Evolutionary conservation across 495 filamentous ascomycete genomes (phyloP), one percentile per base, ranked within the genome.

Genomic region (Aspergillus kassunensis): DNA sequence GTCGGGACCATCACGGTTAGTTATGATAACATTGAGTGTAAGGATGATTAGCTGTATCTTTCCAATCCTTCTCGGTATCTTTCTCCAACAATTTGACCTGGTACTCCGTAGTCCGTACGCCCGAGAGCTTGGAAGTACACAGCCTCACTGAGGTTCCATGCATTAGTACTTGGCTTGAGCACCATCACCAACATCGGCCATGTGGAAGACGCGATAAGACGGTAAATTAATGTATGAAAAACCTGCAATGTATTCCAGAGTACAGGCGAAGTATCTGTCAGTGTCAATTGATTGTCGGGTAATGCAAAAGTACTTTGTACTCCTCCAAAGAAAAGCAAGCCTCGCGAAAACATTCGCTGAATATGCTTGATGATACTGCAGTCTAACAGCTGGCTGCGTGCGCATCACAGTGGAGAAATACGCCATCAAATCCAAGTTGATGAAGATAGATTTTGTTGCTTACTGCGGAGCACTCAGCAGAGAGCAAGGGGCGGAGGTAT

Each of bases 401-500:
- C 18, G 37, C 37, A 40, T 33, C 6, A 2, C 15, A 33, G 27
- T 24, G 43, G 29, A 34, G 43, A 33, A n/a, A 16, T 13, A 20
- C 16, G 9, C 23, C 6, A 33, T 20, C 15, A 11, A 33, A 10
- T 24, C 44, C 11, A 33, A 45, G 42, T 12, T 41, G 39, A 24
- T 12, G 23, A n/a, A n/a, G n/a, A n/a, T n/a, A n/a, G n/a, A n/a
- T n/a, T 20, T 24, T 23, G 20, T 19, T 35, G 29, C 44, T 46
- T 35, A 46, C 44, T 35, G 30, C 43, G 43, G 43, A 33, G 43
- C n/a, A n/a, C n/a, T n/a, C n/a, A n/a, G n/a, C 18, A 45, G 23
- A 7, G 13, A 42, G 13, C 25, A 19, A 18, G 27, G 42, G 13
- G 9, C 24, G 24, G 24, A 27, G 24, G 24, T n/a, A n/a, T n/a